These are phyloP conservation scores for Calocera cornea DNA, from an alignment of 768 basidiomycete species.

Conservation along the genomic window DNA sequence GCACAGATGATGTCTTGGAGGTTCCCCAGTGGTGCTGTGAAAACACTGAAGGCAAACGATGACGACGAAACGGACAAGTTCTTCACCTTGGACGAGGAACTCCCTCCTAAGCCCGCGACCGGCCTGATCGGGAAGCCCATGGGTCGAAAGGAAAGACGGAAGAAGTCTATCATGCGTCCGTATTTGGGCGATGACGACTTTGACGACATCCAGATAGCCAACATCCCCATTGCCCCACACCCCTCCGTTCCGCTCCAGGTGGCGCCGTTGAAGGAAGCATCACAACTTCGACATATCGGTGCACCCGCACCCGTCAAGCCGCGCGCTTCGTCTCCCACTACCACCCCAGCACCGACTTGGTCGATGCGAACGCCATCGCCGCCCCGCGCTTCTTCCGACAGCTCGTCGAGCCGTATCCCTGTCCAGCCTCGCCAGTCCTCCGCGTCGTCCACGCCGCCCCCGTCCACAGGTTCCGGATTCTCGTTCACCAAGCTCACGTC, in stretches of 20 bases:
- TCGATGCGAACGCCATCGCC: not conserved
- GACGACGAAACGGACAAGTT: not conserved
- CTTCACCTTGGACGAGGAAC: not conserved
- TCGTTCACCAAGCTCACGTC: not conserved
- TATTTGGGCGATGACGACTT: not conserved
- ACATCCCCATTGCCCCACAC: not conserved
- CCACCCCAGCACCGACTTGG: not conserved
- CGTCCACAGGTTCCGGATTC: not conserved
- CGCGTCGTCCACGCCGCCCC: not conserved
- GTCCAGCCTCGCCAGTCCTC: not conserved
- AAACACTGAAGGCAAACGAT: not conserved
- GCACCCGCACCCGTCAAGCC: not conserved
- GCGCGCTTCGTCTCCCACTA: not conserved
- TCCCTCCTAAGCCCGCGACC: not conserved
- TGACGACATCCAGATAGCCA: not conserved
- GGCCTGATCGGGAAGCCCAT: not conserved
- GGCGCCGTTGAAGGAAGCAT: not conserved
- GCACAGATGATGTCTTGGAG: not conserved
- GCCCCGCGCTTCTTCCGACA: not conserved
- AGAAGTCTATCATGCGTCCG: not conserved
- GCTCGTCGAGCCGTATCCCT: not conserved
- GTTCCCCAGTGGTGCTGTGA: not conserved
- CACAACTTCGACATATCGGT: not conserved
- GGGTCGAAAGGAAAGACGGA: not conserved
- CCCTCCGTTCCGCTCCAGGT: not conserved